phyloP scores from a whole-genome alignment of 306 rosid species.

The Echinosophora koreensis region DNA sequence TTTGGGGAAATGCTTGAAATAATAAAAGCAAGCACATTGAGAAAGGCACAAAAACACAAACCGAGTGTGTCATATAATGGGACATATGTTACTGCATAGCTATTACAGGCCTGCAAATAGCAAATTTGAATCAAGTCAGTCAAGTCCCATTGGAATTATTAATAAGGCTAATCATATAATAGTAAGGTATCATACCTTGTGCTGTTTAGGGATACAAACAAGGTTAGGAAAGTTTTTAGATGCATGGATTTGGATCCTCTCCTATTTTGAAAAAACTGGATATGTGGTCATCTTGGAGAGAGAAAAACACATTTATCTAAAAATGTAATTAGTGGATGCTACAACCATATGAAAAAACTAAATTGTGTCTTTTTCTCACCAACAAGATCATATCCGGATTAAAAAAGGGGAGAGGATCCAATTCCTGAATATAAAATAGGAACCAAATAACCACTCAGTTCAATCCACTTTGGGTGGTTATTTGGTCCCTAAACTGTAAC shows the following conservation, averaged over 20 bases:
- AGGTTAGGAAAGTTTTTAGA: slow-evolving; percentile 1
- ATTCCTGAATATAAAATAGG: neutral
- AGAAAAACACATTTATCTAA: too few relatives aligned
- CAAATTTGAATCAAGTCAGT: slow-evolving; percentile 37
- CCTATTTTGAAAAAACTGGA: too few relatives aligned
- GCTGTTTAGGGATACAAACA: neutral
- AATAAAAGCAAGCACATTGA: slow-evolving; percentile 21
- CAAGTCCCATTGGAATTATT: slow-evolving; percentile 1
- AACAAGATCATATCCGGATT: too few relatives aligned
- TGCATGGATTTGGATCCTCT: neutral
- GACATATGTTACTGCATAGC: slow-evolving; percentile 79
- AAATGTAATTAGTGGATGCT: too few relatives aligned
- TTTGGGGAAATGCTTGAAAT: neutral
- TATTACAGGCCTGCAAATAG: slow-evolving; percentile 81
- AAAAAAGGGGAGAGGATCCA: too few relatives aligned
- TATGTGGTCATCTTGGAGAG: too few relatives aligned
- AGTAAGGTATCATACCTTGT: neutral
- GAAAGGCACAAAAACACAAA: slow-evolving; percentile 49
- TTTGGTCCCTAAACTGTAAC: slow-evolving; percentile 3
- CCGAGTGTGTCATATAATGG: slow-evolving; percentile 92
- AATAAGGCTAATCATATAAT: neutral
- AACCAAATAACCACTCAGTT: slow-evolving; percentile 5
- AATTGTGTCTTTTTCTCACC: too few relatives aligned
- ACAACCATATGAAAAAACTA: too few relatives aligned
- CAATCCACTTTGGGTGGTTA: neutral